These are phyloP conservation scores for Suhomyces kilbournensis DNA, from an alignment of 805 yeast genomes.

Conservation along the genomic window DNA sequence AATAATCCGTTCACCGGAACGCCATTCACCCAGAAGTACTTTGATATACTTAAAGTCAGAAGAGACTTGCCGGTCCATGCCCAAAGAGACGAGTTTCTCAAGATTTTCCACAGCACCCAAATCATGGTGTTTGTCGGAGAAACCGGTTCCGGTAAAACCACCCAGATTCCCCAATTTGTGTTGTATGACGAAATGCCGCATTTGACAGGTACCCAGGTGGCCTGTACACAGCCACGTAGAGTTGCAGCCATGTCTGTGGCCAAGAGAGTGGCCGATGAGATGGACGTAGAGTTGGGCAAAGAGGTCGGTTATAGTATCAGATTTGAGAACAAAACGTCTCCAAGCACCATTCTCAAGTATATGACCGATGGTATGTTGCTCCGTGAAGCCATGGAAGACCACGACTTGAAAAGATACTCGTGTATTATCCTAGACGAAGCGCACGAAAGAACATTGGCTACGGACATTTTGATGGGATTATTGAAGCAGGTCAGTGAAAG, in stretches of 20 bases:
- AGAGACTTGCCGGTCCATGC: conserved; percentile 91
- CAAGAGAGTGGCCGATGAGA: conserved; percentile 93
- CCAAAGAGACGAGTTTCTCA: conserved; percentile 84
- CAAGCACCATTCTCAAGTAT: conserved; percentile 81
- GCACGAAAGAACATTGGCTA: conserved; percentile 94
- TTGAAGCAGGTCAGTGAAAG: conserved; percentile 75
- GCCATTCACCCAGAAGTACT: conserved; percentile 60
- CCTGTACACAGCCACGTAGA: conserved; percentile 96
- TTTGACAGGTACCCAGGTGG: conserved; percentile 76
- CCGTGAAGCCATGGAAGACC: conserved; percentile 97
- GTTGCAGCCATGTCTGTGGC: conserved; percentile 99
- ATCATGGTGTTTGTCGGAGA: conserved; percentile 98
- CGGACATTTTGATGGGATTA: conserved; percentile 95
- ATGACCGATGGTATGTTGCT: conserved; percentile 99
- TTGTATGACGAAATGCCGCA: conserved; percentile 91
- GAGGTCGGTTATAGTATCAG: conserved; percentile 96
- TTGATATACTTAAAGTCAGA: conserved; percentile 73
- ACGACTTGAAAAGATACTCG: conserved; percentile 71
- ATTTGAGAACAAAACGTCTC: conserved; percentile 84
- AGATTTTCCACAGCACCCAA: conserved; percentile 80
- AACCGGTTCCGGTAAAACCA: conserved; percentile 98
- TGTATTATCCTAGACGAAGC: conserved; percentile 96
- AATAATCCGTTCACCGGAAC: conserved; percentile 79
- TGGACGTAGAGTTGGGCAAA: conserved; percentile 89
- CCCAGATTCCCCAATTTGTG: conserved; percentile 97